Evolutionary conservation across 2,329 filamentous ascomycete genomes (phyloP), one percentile per base, ranked within the genome.

Genomic region (Calonectria hawksworthii): DNA sequence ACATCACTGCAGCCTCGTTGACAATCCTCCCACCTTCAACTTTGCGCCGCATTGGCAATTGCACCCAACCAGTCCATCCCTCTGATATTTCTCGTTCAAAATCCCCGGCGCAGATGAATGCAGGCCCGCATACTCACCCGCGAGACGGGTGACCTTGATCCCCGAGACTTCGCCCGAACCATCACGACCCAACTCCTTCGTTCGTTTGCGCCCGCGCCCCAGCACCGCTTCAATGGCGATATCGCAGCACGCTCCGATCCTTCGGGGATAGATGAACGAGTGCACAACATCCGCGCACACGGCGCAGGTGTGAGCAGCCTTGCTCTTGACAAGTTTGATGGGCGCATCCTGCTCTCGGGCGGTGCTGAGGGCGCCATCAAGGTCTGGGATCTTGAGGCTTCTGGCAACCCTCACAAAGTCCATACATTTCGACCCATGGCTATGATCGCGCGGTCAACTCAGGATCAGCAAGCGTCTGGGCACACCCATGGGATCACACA

Each of bases 361-460:
- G 96, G 96, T 36, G 93, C 95, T 6, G 95, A 98, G 82, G 95
- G 94, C 13, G 94, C 94, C 0, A 92, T 98, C 81, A 94, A 93
- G 78, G 86, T 98, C 59, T 98, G 96, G 96, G 93, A 98, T 85
- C 90, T 98, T 9, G 94, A 98, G 80, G 86, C 90, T 65, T 87
- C 88, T 78, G 83, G 82, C 16, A 87, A 87, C 74, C 84, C 87
- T 8, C 86, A 85, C 76, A 83, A 75, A 75, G 84, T 83, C 44
- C 89, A 88, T 80, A 89, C 83, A 23, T 93, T 90, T 80, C 88
- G 86, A 9, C 91, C 94, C 2, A 83, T 89, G 26, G 89, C 87
- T 65, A 87, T 86, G 30, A 87, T 92, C 64, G 80, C 86, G 18
- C 88, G 89, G 64, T 88, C 87, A 23, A 81, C 83, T 3, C 74